phyloP scores from a whole-genome alignment of 805 yeast species.

The Hanseniaspora osmophila region DNA sequence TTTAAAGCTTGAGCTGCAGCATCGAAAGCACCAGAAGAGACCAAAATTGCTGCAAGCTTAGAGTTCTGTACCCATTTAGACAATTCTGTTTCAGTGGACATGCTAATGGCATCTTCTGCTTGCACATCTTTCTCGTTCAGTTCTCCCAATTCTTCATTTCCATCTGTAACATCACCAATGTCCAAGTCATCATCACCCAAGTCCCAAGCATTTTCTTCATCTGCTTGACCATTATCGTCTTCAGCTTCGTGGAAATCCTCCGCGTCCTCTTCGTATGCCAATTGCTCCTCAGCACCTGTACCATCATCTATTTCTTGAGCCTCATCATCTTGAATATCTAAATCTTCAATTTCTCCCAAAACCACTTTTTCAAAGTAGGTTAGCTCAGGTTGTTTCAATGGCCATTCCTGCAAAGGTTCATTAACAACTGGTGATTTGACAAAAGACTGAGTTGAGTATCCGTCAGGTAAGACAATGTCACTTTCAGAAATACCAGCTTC shows the following conservation, averaged over 20 bases:
- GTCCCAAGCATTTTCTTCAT: conserved; percentile 67
- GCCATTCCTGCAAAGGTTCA: conserved; percentile 53
- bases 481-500: conserved; percentile 53
- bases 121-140: conserved; percentile 1
- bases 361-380: conserved; percentile 80
- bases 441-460: conserved; percentile 25
- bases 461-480: conserved; percentile 52
- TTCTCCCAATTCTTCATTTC: conserved; percentile 42
- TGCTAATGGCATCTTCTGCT: conserved; percentile 18
- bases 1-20: conserved; percentile 86
- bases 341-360: conserved; percentile 58
- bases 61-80: conserved; percentile 80
- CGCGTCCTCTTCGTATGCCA: conserved; percentile 21
- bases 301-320: conserved; percentile 12
- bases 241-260: conserved; percentile 25
- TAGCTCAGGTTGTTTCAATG: conserved; percentile 53
- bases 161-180: conserved; percentile 38
- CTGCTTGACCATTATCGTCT: conserved; percentile 28
- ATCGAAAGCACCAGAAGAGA: conserved; percentile 93
- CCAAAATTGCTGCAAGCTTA: conserved; percentile 78
- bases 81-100: conserved; percentile 39
- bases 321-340: conserved; percentile 27
- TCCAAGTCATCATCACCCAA: conserved; percentile 68
- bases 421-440: conserved; percentile 38
- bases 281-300: conserved; percentile 14